Base-by-base conservation (phyloP, 345 rosid genomes). In the Citrus sinensis region DNA sequence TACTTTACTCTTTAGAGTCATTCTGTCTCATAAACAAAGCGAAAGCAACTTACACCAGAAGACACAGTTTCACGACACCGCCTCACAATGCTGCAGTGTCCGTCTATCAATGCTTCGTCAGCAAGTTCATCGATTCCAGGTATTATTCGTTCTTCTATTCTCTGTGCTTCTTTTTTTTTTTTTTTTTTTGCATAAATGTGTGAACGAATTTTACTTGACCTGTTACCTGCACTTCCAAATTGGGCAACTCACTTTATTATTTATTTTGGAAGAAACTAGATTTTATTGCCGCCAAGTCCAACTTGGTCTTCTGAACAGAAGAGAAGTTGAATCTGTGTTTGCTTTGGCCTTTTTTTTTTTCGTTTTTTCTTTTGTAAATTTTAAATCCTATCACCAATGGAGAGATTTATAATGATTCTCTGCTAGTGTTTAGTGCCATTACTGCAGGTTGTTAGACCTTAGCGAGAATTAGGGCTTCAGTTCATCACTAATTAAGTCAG, bases 101-200 rank as follows among this genome's bases (percentile, higher is more conserved):
- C 89, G 78, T 82, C 90, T 78, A 73, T 86, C 86, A 83, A 84
- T 16, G 30, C 82, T 42, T 73, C 93, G 13, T 76, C 94, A n/a
- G 78, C 91, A 30, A n/a, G 82, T 16, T 59, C 89, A 34, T 79
- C 90, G 0, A 17, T 7, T 1, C 76, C 86, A 24, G 63, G 69
- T 24, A 4, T 37, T 4, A 2, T 40, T 7, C 14, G 51, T 46
- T 46, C 51, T 46, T 46, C 51, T 13, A 46, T 20, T 6, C 34
- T 3, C 7, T n/a, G 87, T 77, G 16, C 39, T 67, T 62, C 34
- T 80, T 5, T 5, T 35, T 1, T 30, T 30, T 2, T 30, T 35
- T 35, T 35, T 0, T 88, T 87, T 84, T 88, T 89, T 81, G 89
- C 32, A 74, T 63, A 83, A 89, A 86, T 86, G 90, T 67, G 80